A percentile compares a stretch with the other conserved stretches of the same genome.
Conservation (phyloP, 1,284 basidiomycete species). For the Melampsora occidentalis region DNA sequence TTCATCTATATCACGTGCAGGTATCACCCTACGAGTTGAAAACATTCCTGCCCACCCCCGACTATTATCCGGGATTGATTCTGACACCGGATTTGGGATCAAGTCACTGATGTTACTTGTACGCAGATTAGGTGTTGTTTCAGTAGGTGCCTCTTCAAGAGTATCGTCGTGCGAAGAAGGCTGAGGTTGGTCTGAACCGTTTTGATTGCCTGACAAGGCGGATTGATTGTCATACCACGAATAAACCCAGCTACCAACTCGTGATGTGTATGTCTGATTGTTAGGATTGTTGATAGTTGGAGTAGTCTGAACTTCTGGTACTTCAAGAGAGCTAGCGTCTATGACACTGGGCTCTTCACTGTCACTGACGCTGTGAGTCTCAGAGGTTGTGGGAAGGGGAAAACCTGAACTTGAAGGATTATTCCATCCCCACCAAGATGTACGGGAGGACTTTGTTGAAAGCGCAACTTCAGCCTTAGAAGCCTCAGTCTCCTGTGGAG, state of each 20-base stretch:
- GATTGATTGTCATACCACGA: slow-evolving; percentile 5
- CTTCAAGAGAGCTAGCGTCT: background rate
- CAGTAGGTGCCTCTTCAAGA: background rate
- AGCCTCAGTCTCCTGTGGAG: background rate
- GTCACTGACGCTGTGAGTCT: background rate
- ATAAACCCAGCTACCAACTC: slow-evolving; percentile 1
- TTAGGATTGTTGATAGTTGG: background rate
- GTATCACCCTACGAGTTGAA: slow-evolving; percentile 19
- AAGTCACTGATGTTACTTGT: background rate
- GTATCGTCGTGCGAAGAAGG: background rate
- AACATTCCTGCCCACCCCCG: slow-evolving; percentile 20
- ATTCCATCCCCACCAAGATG: slow-evolving; percentile 1
- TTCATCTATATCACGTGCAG: slow-evolving; percentile 10
- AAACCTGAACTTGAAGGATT: background rate
- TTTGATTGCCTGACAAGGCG: background rate
- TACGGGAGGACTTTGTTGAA: background rate
- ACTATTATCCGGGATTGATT: slow-evolving; percentile 18
- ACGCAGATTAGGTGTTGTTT: background rate
- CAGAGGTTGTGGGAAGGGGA: background rate
- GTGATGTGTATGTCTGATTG: background rate
- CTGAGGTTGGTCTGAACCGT: background rate
- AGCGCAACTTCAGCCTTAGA: background rate
- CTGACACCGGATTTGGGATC: slow-evolving; percentile 19
- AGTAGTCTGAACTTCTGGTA: background rate
- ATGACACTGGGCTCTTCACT: background rate